A percentile compares a stretch with the other conserved stretches of the same genome.
phyloP scores from a whole-genome alignment of 192 early-diverging fungal genomes.

The Dissophora globulifera region DNA sequence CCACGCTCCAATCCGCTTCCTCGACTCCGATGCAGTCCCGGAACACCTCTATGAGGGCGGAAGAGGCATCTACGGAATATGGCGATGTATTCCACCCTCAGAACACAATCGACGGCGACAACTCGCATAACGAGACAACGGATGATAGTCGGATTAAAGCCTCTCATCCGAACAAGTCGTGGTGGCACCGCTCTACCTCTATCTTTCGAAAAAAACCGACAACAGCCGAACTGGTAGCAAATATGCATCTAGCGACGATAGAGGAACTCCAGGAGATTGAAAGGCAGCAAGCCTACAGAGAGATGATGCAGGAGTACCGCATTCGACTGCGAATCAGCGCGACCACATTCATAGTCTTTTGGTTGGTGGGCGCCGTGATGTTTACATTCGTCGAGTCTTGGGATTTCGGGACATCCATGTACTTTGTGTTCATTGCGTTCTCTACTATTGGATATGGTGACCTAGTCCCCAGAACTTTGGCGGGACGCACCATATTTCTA shows the following conservation, averaged over 20 bases:
- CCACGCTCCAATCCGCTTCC: too few relatives aligned
- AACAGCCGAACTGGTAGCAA: too few relatives aligned
- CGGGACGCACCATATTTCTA: constrained; percentile 30
- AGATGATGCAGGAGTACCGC: constrained; percentile 36
- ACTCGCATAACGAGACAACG: not conserved
- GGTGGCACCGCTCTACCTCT: not conserved
- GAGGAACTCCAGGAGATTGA: constrained; percentile 24
- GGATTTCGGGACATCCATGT: constrained; percentile 23
- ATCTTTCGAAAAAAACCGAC: not conserved
- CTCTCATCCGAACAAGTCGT: not conserved
- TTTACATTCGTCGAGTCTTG: constrained; percentile 37
- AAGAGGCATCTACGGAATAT: too few relatives aligned
- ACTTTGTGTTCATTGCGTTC: constrained; percentile 35
- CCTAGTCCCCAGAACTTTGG: constrained; percentile 6
- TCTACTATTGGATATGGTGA: constrained; percentile 40
- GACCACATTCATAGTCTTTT: constrained; percentile 27
- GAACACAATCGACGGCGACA: constrained; percentile 4
- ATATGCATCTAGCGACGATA: not conserved
- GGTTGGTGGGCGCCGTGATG: constrained; percentile 29
- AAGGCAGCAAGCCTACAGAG: constrained; percentile 15
- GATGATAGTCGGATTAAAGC: not conserved
- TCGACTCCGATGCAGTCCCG: too few relatives aligned
- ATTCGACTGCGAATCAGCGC: constrained; percentile 26
- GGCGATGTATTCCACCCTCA: too few relatives aligned
- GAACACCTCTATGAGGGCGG: too few relatives aligned